phyloP scores from a whole-genome alignment of 129 eudicot genomes.

The Gnaphalium uliginosum region DNA sequence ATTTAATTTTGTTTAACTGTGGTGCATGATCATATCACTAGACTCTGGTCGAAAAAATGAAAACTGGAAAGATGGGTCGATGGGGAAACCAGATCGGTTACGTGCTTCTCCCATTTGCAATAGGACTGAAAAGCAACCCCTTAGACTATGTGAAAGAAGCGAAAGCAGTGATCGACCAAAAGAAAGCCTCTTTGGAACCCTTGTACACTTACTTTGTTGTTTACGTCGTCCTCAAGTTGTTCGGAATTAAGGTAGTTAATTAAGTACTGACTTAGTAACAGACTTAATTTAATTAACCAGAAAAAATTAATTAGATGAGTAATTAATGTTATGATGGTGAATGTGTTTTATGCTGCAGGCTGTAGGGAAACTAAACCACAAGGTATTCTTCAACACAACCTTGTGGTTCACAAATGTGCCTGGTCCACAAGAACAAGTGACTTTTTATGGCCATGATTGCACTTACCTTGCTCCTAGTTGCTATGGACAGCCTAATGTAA shows the following conservation, averaged over 20 bases:
- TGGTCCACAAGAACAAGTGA: constrained; percentile 48
- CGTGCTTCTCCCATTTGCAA: constrained; percentile 47
- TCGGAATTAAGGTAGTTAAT: constrained; percentile 46
- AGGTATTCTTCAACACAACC: constrained; percentile 43
- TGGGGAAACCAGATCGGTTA: constrained; percentile 54
- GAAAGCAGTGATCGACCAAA: constrained; percentile 44
- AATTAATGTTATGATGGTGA: background rate
- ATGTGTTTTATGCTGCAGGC: constrained; percentile 34
- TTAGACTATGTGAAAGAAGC: constrained; percentile 47
- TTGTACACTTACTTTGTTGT: constrained; percentile 34
- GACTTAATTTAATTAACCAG: too few species aligned
- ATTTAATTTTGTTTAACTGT: background rate
- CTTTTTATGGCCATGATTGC: constrained; percentile 46
- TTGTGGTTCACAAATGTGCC: constrained; percentile 51
- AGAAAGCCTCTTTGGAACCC: constrained; percentile 51
- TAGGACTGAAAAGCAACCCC: constrained; percentile 38
- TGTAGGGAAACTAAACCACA: constrained; percentile 47
- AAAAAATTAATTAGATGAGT: background rate
- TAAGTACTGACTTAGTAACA: background rate
- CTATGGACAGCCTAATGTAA: constrained; percentile 55
- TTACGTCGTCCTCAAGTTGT: constrained; percentile 38
- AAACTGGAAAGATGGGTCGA: constrained; percentile 30
- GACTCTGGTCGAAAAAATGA: constrained; percentile 41
- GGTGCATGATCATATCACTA: constrained; percentile 1
- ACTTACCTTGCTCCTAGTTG: constrained; percentile 48